Percentiles rank a stretch among this genome's conserved stretches.
These are phyloP conservation scores for Alternaria novae-zelandiae DNA, from an alignment of 2,329 filamentous ascomycete genomes.

Conservation along the genomic window DNA sequence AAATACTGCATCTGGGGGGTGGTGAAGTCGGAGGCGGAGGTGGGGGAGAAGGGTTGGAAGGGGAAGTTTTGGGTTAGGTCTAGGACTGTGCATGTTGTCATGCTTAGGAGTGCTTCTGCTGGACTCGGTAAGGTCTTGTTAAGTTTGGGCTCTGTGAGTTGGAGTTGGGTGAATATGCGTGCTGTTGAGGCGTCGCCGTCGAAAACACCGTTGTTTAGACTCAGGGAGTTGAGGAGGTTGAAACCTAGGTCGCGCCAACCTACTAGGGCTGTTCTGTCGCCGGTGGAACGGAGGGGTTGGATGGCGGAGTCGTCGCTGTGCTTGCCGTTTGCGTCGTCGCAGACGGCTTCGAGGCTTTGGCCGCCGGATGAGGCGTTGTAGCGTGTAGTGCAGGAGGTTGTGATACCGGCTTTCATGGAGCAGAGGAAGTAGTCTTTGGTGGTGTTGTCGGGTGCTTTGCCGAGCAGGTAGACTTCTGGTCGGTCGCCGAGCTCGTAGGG, in stretches of 20 bases:
- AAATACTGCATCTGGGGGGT: slow-evolving; percentile 2
- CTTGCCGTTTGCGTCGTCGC: neutral
- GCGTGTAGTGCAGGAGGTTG: slow-evolving; percentile 7
- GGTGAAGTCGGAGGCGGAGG: neutral
- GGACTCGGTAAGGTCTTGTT: slow-evolving; percentile 8
- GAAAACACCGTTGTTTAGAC: slow-evolving; percentile 12
- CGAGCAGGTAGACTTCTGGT: slow-evolving; percentile 9
- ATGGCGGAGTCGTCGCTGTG: neutral
- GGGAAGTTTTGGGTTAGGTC: slow-evolving; percentile 10
- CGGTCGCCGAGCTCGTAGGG: neutral
- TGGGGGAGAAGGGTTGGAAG: neutral
- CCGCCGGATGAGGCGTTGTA: slow-evolving; percentile 11
- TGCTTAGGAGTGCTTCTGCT: neutral
- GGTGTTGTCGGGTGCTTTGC: slow-evolving; percentile 7
- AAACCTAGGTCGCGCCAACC: slow-evolving; percentile 7
- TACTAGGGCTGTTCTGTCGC: neutral
- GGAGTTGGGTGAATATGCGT: slow-evolving; percentile 6
- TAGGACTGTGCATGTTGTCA: slow-evolving; percentile 8
- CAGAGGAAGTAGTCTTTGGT: slow-evolving; percentile 12
- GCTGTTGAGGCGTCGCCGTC: slow-evolving; percentile 12
- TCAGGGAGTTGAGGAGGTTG: slow-evolving; percentile 11
- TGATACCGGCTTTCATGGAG: slow-evolving; percentile 9
- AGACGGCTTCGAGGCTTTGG: slow-evolving; percentile 9
- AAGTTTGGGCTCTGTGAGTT: neutral
- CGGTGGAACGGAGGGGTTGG: neutral